Evolutionary conservation across 805 yeast species (phyloP), one percentile per base, ranked within the genome.

Genomic region (Maudiozyma serrabonitensis): DNA sequence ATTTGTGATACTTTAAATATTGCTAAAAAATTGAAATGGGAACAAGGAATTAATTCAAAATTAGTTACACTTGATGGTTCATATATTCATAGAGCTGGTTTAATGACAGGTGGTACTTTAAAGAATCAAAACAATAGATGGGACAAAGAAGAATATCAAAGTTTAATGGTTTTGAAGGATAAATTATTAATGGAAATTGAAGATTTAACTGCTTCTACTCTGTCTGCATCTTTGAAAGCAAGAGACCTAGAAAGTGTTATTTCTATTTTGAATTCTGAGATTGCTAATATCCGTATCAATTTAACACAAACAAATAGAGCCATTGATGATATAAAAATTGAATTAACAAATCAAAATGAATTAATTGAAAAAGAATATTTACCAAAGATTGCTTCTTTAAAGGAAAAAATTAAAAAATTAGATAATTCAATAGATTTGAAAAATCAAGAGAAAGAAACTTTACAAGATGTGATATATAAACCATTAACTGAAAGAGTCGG

Each of bases 31-130:
- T 68, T 91, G 50, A 81, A 87, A 60, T 87, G 95, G 91, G 72
- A 73, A 18, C 68, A 69, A 37, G 70, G 74, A 7, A 67, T 79
- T 28, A 75, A 75, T 45, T 80, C 79, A 40, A 88, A 86, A 63
- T 69, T 85, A 45, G 95, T 90, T 2, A 79, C 96, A 0, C 59
- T 87, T 13, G 88, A 87, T 46, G 99, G 99, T 1, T 79, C 91
- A 0, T 72, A 89, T 31, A 85, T 93, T 44, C 88, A 87, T 61
- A 81, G 80, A 58, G 82, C 91, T 4, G 96, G 96, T 6, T 72
- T 89, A 37, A 87, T 93, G 95, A 84, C 97, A 8, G 97, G 97
- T 63, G 97, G 97, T 55, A 69, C 73, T 28, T 73, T 79, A 6
- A 72, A 72, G n/a, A 71, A 71, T 39, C 61, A 56, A 19, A 61